Conservation (phyloP, 1,284 basidiomycete species). For the Neolentinus lepideus region DNA sequence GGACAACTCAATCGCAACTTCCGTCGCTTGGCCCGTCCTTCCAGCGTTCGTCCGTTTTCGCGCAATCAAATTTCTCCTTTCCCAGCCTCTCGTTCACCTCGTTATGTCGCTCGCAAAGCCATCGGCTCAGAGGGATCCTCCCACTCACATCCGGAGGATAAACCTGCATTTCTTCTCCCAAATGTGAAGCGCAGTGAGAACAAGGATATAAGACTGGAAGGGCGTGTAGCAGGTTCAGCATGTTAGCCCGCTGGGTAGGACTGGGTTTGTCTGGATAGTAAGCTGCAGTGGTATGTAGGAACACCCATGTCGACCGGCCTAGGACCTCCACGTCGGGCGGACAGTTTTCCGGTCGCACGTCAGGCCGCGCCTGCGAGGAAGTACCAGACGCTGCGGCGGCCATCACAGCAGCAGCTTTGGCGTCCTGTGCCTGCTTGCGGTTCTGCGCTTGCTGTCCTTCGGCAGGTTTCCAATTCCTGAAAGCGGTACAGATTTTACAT, state of each 20-base stretch:
- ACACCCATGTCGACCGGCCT: conserved; percentile 91
- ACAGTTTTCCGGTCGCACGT: conserved; percentile 59
- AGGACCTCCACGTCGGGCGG: conserved; percentile 85
- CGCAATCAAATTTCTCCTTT: conserved; percentile 78
- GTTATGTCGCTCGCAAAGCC: conserved; percentile 91
- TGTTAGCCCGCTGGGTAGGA: conserved; percentile 65
- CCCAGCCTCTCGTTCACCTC: conserved; percentile 84
- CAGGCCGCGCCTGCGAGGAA: conserved; percentile 16
- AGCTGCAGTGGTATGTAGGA: conserved; percentile 89
- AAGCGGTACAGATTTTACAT: conserved; percentile 86
- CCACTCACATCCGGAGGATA: conserved; percentile 73
- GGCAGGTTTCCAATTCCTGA: conserved; percentile 63
- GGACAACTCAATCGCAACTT: conserved; percentile 62
- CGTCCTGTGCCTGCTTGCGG: conserved; percentile 16
- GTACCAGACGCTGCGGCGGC: conserved; percentile 24
- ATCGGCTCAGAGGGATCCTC: conserved; percentile 62
- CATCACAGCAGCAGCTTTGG: conserved; percentile 30
- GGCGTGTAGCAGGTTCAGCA: conserved; percentile 72
- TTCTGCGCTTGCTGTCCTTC: conserved; percentile 11
- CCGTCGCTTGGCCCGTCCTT: conserved; percentile 85
- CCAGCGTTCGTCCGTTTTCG: conserved; percentile 80
- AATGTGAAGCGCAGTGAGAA: conserved; percentile 74
- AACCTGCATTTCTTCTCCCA: conserved; percentile 57
- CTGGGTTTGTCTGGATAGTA: conserved; percentile 85
- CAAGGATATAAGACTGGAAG: conserved; percentile 86